Evolutionary conservation across 495 filamentous ascomycete genomes (phyloP).

Genomic region (Sporormia fimetaria): DNA sequence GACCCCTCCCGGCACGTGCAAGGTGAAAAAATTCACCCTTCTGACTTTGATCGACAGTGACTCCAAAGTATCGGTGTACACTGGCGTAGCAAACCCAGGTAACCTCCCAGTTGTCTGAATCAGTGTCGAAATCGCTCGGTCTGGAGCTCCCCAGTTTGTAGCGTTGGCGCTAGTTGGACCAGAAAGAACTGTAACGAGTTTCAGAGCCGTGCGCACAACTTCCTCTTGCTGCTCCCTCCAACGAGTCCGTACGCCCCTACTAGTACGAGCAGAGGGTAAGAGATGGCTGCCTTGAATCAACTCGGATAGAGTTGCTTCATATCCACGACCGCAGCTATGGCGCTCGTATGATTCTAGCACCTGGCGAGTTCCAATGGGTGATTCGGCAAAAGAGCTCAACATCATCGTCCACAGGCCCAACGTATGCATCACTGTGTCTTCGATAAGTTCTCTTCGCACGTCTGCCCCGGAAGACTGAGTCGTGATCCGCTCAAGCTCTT

Average conservation of each 20-base stretch:
- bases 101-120: not conserved
- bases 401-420: constrained; percentile 13
- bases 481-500: constrained; percentile 7
- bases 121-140: constrained; percentile 1
- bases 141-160: too few species aligned
- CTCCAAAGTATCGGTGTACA: constrained; percentile 7
- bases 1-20: constrained; percentile 5
- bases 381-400: constrained; percentile 7
- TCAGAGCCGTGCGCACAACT: too few species aligned
- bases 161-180: too few species aligned
- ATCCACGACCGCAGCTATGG: not conserved
- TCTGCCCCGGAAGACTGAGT: constrained; percentile 1
- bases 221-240: too few species aligned
- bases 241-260: too few species aligned
- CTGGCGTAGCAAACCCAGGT: not conserved
- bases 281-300: not conserved
- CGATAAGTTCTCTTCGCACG: constrained; percentile 9
- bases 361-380: constrained; percentile 4
- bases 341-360: constrained; percentile 1
- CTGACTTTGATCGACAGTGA: constrained; percentile 11
- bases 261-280: too few species aligned
- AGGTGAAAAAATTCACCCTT: constrained; percentile 8
- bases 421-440: constrained; percentile 15
- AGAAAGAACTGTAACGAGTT: too few species aligned
- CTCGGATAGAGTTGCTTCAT: constrained; percentile 2